Conservation (phyloP, 2,329 filamentous ascomycete species). For the Meredithiella fracta region DNA sequence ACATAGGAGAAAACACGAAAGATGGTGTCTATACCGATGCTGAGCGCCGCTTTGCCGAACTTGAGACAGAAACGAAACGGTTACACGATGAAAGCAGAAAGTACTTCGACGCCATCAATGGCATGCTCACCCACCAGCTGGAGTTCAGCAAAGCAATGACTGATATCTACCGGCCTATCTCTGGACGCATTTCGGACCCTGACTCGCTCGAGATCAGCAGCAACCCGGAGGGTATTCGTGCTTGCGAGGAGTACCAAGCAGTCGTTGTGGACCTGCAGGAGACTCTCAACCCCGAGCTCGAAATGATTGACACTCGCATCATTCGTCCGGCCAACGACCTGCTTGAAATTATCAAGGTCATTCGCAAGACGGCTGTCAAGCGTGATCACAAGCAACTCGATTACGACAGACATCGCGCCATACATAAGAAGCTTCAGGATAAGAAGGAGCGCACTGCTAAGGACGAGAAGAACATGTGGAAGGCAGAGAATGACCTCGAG, state of each 20-base stretch:
- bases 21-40: constrained; percentile 90
- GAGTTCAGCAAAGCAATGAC: constrained; percentile 93
- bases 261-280: constrained; percentile 83
- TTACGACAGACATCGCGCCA: constrained; percentile 70
- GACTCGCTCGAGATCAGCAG: constrained; percentile 66
- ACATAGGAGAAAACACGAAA: constrained; percentile 88
- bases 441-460: constrained; percentile 95
- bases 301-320: constrained; percentile 89
- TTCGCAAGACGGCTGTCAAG: constrained; percentile 75
- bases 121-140: constrained; percentile 94
- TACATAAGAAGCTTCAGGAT: constrained; percentile 86
- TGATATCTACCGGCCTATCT: constrained; percentile 97
- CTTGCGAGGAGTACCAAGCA: constrained; percentile 87
- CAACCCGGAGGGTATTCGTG: constrained; percentile 81
- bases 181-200: constrained; percentile 85
- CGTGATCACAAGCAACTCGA: constrained; percentile 96
- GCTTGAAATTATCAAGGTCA: constrained; percentile 85
- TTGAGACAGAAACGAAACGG: constrained; percentile 91
- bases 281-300: constrained; percentile 75
- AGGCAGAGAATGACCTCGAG: constrained; percentile 82
- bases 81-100: constrained; percentile 94
- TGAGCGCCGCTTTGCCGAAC: constrained; percentile 81
- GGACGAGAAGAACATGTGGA: constrained; percentile 95
- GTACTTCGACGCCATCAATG: constrained; percentile 95
- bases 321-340: constrained; percentile 88